Evolutionary conservation across 208 protist species (phyloP).

Genomic region (Trichomonas gallinae): DNA sequence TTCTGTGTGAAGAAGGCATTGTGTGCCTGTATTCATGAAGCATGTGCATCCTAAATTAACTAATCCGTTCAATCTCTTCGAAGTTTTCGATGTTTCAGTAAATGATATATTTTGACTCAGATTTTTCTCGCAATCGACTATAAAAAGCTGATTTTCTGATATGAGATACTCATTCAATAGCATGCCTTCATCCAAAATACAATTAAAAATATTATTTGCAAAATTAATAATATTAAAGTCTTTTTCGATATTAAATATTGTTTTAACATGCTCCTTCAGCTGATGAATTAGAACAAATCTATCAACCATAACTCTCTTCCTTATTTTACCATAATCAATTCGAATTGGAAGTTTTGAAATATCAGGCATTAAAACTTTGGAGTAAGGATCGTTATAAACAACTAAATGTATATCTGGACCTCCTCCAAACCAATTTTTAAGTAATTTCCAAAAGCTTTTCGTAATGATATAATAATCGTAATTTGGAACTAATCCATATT

Average conservation of each 20-base stretch:
- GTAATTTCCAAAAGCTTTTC: not conserved
- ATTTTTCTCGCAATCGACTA: not conserved
- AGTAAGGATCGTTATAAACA: not conserved
- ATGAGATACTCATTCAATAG: not conserved
- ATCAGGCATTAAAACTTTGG: not conserved
- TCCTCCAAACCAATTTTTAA: not conserved
- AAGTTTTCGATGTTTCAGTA: not conserved
- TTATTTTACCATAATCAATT: not conserved
- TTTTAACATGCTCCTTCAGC: not conserved
- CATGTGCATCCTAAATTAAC: constrained; percentile 86
- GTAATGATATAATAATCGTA: not conserved
- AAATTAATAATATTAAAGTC: not conserved
- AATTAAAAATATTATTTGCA: not conserved
- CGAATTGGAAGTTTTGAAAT: not conserved
- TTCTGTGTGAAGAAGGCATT: constrained; percentile 69
- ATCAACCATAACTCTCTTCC: not conserved
- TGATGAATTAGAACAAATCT: not conserved
- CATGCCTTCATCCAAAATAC: not conserved
- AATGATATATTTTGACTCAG: not conserved
- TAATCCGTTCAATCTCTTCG: constrained; percentile 46
- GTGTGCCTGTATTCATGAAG: constrained; percentile 81
- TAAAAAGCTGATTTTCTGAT: not conserved
- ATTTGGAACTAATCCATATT: not conserved
- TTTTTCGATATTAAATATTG: not conserved
- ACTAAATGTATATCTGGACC: not conserved